Conservation (phyloP, 139 green algal species). For the Chlorella sp. region DNA sequence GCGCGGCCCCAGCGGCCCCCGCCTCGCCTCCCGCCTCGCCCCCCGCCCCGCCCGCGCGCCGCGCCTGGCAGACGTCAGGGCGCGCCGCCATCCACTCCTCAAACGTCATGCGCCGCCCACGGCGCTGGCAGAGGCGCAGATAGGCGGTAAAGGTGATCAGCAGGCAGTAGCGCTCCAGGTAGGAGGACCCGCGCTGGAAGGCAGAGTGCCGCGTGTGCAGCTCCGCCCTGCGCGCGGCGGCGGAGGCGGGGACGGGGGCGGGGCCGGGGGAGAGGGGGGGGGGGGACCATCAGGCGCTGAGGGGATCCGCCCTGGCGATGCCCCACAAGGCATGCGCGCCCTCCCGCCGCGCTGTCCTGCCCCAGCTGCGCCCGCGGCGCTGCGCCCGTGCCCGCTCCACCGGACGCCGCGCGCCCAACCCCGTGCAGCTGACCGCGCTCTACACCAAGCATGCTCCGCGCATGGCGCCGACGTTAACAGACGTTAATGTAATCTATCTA, state of each 20-base stretch:
- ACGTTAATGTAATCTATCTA: too few relatives aligned
- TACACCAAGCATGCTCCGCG: too few relatives aligned
- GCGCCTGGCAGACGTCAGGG: constrained; percentile 50
- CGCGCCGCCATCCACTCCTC: constrained; percentile 70
- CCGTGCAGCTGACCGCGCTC: neutral
- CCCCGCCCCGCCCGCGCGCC: too few relatives aligned
- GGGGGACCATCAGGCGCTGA: too few relatives aligned
- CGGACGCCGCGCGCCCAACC: neutral
- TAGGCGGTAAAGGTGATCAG: constrained; percentile 87
- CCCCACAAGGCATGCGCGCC: too few relatives aligned
- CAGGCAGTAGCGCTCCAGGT: constrained; percentile 93
- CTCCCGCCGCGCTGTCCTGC: too few relatives aligned
- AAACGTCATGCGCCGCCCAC: constrained; percentile 35
- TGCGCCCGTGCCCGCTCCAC: neutral
- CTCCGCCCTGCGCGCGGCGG: constrained; percentile 47
- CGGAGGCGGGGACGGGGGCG: neutral
- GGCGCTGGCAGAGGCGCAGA: constrained; percentile 58
- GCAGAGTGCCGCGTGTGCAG: constrained; percentile 66
- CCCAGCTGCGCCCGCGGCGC: too few relatives aligned
- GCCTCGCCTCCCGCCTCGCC: too few relatives aligned
- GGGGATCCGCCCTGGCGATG: too few relatives aligned
- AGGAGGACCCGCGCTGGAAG: constrained; percentile 83
- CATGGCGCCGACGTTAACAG: too few relatives aligned
- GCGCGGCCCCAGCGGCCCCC: too few relatives aligned
- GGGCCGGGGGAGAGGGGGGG: neutral